Base-by-base conservation (phyloP, 2,329 filamentous ascomycete species). In the Verticillium zaregamsianum region DNA sequence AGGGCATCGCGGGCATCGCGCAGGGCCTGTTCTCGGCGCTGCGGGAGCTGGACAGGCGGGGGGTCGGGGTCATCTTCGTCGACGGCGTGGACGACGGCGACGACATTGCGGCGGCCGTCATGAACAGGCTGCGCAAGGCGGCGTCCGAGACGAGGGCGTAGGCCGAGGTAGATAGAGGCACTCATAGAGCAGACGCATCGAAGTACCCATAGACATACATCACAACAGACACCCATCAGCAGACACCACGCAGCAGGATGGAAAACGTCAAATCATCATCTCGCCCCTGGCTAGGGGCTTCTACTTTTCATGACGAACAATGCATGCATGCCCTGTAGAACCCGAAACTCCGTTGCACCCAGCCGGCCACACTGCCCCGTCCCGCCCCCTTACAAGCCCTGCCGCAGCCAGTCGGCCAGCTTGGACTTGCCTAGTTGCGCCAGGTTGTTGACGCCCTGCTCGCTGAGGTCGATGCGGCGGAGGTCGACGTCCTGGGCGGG, bases 341-440 rank as follows among this genome's bases (percentile, higher is more conserved):
- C 55, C 64, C 64, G 64, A 59, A 66, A 65, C 63, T 65, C 64
- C 64, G 40, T 59, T 35, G 58, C 58, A 54, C 40, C 31, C 31
- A 11, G 35, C 28, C 28, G 25, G 25, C 55, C 31, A 58, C 23
- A 14, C 14, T 8, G 15, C 54, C 58, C n/a, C 55, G 17, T 40
- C 57, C 59, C 33, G 17, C 59, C 31, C 45, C 62, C 63, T 82
- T 78, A 92, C 75, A 93, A 77, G 23, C 91, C 90, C 77, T 96
- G 92, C 74, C 94, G 87, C 83, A 97, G 82, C 84, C 93, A 90
- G 79, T 97, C 93, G 55, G 92, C 90, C 72, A 97, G 79, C 78
- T 96, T 94, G 70, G 90, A 89, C 83, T 95, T 96, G 74, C 93
- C 94, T 75, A 97, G 90, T 75, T 97, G 92, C 77, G 93, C 95